Evolutionary conservation across 202 grass and related monocot species (phyloP), one percentile per base, ranked within the genome.

Genomic region (Elaeis oleifera): DNA sequence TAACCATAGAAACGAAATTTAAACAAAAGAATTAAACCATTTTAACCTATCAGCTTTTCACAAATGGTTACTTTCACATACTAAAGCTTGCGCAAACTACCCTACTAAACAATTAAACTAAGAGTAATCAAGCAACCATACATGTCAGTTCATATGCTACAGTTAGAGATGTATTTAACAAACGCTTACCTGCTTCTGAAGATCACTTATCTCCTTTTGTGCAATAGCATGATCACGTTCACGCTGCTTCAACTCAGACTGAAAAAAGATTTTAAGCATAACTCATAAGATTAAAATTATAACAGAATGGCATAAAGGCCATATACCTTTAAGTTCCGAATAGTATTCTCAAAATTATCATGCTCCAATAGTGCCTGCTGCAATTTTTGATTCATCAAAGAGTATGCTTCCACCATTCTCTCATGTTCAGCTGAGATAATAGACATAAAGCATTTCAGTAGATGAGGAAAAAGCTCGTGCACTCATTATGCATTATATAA

Each of bases 381-480:
- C 80, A 99, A 76, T 74, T 94, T 99, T 78, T 99, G 80, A 61
- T 89, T 87, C 80, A 99, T 88, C 63, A 99, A 69, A 63, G 89
- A 75, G 65, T 94, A 99, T 32, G 94, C 77, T 75, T 99, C 85
- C 8, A 83, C 63, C 94, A 99, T 84, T 63, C 94, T 94, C 72
- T 84, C 88, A 58, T 99, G 94, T 60, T 99, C 94, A 80, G 85
- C 94, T 99, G 78, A 70, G 9, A 59, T 58, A 62, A 44, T 44
- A 13, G 9, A 44, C 9, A 44, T 2, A 44, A 36, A 13, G 36
- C 2, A 2, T 44, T 44, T 44, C 36, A 44, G 1, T 44, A 44
- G 11, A 44, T 2, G 3, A 44, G 9, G 36, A 44, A 14, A 44
- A 44, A 1, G 36, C 36, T 44, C 11, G 36, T 44, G 9, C 36